Percentiles rank a stretch among this genome's conserved stretches.
Conservation (phyloP, 345 rosid species). For the Gossypium anomalum region DNA sequence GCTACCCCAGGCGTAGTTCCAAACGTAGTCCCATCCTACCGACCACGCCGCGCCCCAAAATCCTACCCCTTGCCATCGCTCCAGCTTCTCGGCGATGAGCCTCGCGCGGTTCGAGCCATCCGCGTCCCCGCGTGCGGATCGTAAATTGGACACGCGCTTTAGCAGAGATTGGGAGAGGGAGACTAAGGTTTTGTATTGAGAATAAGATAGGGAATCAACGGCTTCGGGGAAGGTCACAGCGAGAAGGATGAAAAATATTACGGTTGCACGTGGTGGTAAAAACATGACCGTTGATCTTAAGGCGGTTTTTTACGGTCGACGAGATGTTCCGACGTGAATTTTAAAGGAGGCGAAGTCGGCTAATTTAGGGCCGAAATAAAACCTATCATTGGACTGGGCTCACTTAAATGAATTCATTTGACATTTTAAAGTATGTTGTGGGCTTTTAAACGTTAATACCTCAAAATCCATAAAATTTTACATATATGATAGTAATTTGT, state of each 20-base stretch:
- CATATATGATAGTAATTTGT: neutral
- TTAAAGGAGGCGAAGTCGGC: neutral
- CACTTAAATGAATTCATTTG: neutral
- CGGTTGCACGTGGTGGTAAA: slow-evolving; percentile 4
- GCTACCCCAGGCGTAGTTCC: slow-evolving; percentile 70
- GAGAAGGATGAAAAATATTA: slow-evolving; percentile 29
- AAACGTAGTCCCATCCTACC: slow-evolving; percentile 68
- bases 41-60: slow-evolving; percentile 47
- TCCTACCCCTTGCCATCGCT: slow-evolving; percentile 45
- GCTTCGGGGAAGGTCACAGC: slow-evolving; percentile 26
- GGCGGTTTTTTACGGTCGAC: neutral
- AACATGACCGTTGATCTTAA: slow-evolving; percentile 31
- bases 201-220: slow-evolving; percentile 29
- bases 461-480: neutral
- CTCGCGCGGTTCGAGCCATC: slow-evolving; percentile 55
- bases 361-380: slow-evolving; percentile 16
- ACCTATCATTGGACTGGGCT: slow-evolving; percentile 12
- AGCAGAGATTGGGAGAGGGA: slow-evolving; percentile 68
- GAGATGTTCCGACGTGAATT: neutral
- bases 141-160: slow-evolving; percentile 68
- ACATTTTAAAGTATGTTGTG: neutral
- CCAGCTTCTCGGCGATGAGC: slow-evolving; percentile 44
- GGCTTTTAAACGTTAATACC: neutral
- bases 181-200: slow-evolving; percentile 41
- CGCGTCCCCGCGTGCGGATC: slow-evolving; percentile 61